phyloP scores from a whole-genome alignment of 768 basidiomycete species.

The Tephrocybe sp. region DNA sequence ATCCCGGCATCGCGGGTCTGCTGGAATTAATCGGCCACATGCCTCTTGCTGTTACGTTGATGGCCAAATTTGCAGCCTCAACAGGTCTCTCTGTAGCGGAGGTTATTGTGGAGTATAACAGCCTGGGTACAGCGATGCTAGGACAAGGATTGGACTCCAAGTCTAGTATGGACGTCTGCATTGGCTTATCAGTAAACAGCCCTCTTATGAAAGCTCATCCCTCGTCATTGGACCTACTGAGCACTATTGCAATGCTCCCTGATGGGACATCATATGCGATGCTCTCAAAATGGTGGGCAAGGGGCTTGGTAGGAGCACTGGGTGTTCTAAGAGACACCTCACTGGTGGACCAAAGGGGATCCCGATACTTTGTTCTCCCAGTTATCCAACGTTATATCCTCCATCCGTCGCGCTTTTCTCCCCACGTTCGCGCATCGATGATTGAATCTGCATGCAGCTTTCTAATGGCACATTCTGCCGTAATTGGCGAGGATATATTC shows the following conservation, averaged over 20 bases:
- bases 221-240: constrained; percentile 6
- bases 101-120: constrained; percentile 5
- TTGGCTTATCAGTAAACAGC: constrained; percentile 10
- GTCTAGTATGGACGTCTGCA: constrained; percentile 9
- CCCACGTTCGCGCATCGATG: constrained; percentile 5
- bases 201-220: constrained; percentile 4
- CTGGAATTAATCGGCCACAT: constrained; percentile 25
- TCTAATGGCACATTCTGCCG: constrained; percentile 8
- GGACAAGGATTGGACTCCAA: constrained; percentile 4
- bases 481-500: constrained; percentile 12
- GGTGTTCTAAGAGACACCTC: too few relatives aligned
- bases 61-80: constrained; percentile 23
- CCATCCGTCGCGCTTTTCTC: constrained; percentile 9
- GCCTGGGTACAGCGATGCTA: constrained; percentile 2
- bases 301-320: too few relatives aligned
- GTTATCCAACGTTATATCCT: too few relatives aligned
- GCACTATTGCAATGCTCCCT: constrained; percentile 23
- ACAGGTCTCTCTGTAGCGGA: neutral
- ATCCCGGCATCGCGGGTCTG: constrained; percentile 22
- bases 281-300: too few relatives aligned
- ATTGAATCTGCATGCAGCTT: constrained; percentile 13
- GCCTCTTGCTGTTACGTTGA: constrained; percentile 33
- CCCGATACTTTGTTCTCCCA: too few relatives aligned
- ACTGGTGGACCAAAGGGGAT: too few relatives aligned
- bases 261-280: constrained; percentile 21